phyloP scores from a whole-genome alignment of 257 asterid species.

The Lycium barbarum region DNA sequence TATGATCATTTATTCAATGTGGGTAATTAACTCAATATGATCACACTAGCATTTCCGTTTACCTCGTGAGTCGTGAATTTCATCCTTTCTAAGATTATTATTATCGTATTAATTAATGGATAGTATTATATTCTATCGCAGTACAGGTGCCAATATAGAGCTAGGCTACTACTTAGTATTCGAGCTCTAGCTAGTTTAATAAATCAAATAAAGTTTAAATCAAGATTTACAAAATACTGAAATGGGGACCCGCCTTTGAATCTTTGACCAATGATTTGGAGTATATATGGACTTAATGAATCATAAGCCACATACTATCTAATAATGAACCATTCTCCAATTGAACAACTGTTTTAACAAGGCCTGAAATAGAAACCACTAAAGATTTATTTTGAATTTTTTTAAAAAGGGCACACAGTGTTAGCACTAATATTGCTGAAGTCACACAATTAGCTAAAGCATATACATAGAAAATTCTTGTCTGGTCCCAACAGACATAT shows the following conservation, averaged over 20 bases:
- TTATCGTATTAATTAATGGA: not conserved
- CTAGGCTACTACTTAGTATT: not conserved
- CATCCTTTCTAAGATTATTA: not conserved
- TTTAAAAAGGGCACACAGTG: not conserved
- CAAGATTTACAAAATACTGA: not conserved
- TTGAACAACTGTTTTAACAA: not conserved
- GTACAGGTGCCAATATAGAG: not conserved
- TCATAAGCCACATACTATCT: slow-evolving; percentile 3
- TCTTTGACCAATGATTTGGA: slow-evolving; percentile 32
- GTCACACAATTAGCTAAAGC: slow-evolving; percentile 24
- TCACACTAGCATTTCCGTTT: not conserved
- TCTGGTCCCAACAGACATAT: not conserved
- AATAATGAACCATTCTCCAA: slow-evolving; percentile 28
- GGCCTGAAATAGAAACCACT: slow-evolving; percentile 30
- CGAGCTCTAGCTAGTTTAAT: not conserved
- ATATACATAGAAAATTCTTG: not conserved
- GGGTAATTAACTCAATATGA: not conserved
- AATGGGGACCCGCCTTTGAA: not conserved
- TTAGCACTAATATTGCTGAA: slow-evolving; percentile 26
- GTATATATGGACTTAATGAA: slow-evolving; percentile 27
- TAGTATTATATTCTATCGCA: not conserved
- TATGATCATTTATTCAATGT: no score
- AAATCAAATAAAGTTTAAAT: not conserved
- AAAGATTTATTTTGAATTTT: not conserved
- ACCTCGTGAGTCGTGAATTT: not conserved